Evolutionary conservation across 2,329 filamentous ascomycete genomes (phyloP), one percentile per base, ranked within the genome.

Genomic region (Lasiodiplodia sp.): DNA sequence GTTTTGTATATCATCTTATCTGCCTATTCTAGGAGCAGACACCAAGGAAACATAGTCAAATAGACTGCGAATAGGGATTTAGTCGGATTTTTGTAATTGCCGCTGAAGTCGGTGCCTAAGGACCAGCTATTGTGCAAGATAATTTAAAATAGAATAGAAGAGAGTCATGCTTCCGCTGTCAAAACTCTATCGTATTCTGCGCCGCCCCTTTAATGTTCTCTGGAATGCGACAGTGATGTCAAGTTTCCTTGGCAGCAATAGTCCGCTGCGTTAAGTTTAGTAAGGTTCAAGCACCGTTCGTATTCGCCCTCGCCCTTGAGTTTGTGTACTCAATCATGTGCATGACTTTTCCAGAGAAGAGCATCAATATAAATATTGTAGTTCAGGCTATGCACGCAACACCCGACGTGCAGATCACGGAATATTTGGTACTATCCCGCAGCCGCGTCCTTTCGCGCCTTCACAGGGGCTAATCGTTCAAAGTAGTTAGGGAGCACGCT

Each of bases 171-270:
- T 53, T 31, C 6, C 25, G 3, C 16, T 16, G 5, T 31, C 18
- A 21, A 21, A 31, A 14, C 23, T 38, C 37, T 38, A 23, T 38
- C 23, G 38, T 60, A 18, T 34, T 23, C 16, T 14, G 44, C 4
- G 14, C 37, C 21, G 12, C 57, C 57, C 57, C 57, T 60, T 60
- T 60, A 60, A 60, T 60, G 47, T 60, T 5, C 4, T 21, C 57
- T 38, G 38, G 37, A 16, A 12, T 60, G 37, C 40, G 56, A 14
- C 40, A 14, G 23, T 60, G 57, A 34, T 40, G 57, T 60, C 57
- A 40, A 10, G n/a, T 60, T 23, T 60, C 23, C 57, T 57, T 57
- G 55, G 55, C 55, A 57, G 21, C 44, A n/a, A 57, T 23, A 57
- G n/a, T 21, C n/a, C n/a, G 12, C 2, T 31, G n/a, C 21, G 10